Base-by-base conservation (phyloP, 1,139 yeast genomes). In the Scheffersomyces illinoinensis region DNA sequence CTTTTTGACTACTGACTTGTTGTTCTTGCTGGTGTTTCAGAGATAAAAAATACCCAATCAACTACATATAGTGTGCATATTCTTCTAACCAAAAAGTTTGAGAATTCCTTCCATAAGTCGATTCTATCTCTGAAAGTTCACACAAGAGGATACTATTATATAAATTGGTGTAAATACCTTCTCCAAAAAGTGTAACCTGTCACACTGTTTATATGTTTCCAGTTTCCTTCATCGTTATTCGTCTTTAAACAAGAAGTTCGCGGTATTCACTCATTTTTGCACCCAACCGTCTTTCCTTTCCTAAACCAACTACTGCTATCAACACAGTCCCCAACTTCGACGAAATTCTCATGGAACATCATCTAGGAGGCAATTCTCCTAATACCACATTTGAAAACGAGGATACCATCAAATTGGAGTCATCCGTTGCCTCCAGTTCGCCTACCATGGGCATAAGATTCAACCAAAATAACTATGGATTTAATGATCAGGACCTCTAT, bases 301-400 rank as follows among this genome's bases (percentile, higher is more conserved):
- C 58, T 57, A 54, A 59, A 60, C 21, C n/a, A 48, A 48, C 51
- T 20, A 48, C 17, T 48, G 24, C 51, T 48, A 14, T 10, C 21
- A n/a, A 21, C 21, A 48, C 24, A 24, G 51, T 20, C 10, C 51
- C 43, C 4, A 33, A 33, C 43, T 33, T 33, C 43, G 43, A 33
- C 43, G 43, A 10, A 12, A 33, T 33, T 14, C 43, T 33, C 17
- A 33, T 33, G 43, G 43, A 48, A 14, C 51, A 48, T 10, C 51
- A 48, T 14, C 5, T 48, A 21, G 51, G 18, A 48, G 51, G 26
- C 24, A n/a, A 14, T 19, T 64, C 68, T 20, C 71, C 71, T 19
- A 66, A 62, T 55, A 65, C 69, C 21, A 66, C 68, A 17, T 66
- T 65, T 33, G 74, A 69, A 57, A 65, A 70, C n/a, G 74, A 71